These are phyloP conservation scores for Suillus plorans DNA, from an alignment of 768 basidiomycete species.

Conservation along the genomic window DNA sequence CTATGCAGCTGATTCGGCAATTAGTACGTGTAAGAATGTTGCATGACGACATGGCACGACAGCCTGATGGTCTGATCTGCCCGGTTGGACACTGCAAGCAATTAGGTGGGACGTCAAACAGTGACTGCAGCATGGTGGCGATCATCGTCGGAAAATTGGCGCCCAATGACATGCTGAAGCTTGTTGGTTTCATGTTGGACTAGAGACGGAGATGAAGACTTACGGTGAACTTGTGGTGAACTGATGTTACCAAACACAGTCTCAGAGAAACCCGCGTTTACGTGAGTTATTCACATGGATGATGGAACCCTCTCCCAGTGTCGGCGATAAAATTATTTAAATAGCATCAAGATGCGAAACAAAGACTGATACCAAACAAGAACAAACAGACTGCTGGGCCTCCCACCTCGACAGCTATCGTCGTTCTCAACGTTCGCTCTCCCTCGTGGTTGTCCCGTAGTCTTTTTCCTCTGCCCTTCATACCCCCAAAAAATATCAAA, in stretches of 20 bases:
- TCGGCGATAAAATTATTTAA: background rate
- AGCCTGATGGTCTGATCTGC: background rate
- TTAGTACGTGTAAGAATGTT: background rate
- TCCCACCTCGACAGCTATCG: slow-evolving; percentile 31
- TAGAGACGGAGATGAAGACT: background rate
- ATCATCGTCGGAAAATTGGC: background rate
- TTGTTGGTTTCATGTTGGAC: background rate
- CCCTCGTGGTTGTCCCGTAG: slow-evolving; percentile 12
- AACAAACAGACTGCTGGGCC: slow-evolving; percentile 21
- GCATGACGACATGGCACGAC: background rate
- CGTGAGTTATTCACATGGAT: no score
- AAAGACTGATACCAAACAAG: slow-evolving; percentile 20
- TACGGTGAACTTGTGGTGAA: background rate
- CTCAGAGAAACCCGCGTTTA: no score
- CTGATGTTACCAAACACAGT: background rate
- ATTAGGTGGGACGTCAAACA: background rate
- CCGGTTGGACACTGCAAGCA: background rate
- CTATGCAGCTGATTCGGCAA: background rate
- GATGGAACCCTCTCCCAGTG: no score
- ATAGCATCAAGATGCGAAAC: background rate
- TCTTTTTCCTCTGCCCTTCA: slow-evolving; percentile 7
- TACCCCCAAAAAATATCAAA: background rate
- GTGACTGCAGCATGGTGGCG: background rate
- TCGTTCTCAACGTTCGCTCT: slow-evolving; percentile 30
- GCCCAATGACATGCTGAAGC: background rate